Conservation (phyloP, 208 protist genomes). For the Leishmania arabica region DNA sequence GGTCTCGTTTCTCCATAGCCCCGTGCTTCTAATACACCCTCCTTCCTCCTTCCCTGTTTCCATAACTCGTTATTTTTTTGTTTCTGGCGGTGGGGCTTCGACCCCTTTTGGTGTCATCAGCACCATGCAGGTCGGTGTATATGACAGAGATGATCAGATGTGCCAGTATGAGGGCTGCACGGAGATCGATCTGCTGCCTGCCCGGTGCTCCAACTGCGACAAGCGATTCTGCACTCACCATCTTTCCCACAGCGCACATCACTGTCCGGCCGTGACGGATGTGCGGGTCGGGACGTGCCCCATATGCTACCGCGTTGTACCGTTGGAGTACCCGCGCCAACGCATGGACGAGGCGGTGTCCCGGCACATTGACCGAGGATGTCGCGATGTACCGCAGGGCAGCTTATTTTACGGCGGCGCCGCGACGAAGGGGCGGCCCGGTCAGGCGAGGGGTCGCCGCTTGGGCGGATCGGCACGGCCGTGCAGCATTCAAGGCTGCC, state of each 20-base stretch:
- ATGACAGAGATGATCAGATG: conserved; percentile 70
- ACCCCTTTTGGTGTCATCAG: neutral
- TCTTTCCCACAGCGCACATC: conserved; percentile 56
- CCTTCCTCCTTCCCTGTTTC: neutral
- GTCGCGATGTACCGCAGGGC: conserved; percentile 31
- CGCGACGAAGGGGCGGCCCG: neutral
- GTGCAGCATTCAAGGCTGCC: conserved; percentile 58
- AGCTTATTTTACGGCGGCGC: conserved; percentile 4
- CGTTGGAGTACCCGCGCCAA: conserved; percentile 58
- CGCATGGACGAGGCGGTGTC: conserved; percentile 69
- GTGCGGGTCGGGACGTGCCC: conserved; percentile 47
- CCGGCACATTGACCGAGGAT: conserved; percentile 80
- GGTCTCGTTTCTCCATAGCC: neutral
- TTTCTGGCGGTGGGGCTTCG: no score
- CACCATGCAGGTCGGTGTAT: conserved; percentile 85
- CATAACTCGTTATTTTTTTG: neutral
- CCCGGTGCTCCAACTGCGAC: conserved; percentile 70
- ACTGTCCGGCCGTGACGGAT: conserved; percentile 50
- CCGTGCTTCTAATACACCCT: neutral
- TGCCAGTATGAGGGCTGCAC: conserved; percentile 74
- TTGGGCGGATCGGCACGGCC: conserved; percentile 24
- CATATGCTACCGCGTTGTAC: conserved; percentile 53
- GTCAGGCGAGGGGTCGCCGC: conserved; percentile 15
- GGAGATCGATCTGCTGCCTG: conserved; percentile 71
- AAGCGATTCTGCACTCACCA: conserved; percentile 83